Conservation (phyloP, 352 stramenopile species). For the Phytophthora foliorum region DNA sequence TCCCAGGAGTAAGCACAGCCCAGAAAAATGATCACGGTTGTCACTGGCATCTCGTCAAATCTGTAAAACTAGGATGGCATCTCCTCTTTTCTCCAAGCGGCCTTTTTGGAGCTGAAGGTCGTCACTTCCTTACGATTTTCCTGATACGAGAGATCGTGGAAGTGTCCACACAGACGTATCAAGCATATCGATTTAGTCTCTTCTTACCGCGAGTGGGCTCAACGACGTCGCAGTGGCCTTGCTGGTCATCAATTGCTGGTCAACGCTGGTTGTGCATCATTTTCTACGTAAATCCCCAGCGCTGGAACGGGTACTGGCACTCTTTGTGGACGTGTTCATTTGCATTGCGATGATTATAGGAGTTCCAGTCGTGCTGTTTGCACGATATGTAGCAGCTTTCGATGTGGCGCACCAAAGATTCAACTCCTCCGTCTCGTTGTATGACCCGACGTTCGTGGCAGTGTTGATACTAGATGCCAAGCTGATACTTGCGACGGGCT, state of each 20-base stretch:
- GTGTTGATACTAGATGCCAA: not conserved
- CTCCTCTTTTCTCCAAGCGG: slow-evolving; percentile 5
- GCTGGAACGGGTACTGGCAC: not conserved
- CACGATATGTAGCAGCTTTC: not conserved
- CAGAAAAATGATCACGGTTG: not conserved
- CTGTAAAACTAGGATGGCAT: not conserved
- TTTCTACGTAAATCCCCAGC: slow-evolving; percentile 22
- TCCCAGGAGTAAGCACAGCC: not conserved
- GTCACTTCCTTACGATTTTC: slow-evolving; percentile 29
- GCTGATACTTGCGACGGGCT: not conserved
- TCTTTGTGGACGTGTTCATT: not conserved
- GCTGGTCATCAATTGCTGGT: slow-evolving; percentile 55
- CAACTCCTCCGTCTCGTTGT: not conserved
- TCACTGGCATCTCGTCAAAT: not conserved
- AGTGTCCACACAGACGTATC: slow-evolving; percentile 17
- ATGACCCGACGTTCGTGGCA: not conserved
- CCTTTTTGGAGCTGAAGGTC: slow-evolving; percentile 20
- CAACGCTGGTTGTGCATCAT: slow-evolving; percentile 54
- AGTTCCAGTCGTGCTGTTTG: not conserved
- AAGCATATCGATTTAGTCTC: slow-evolving; percentile 30
- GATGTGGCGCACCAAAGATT: not conserved
- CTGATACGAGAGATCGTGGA: slow-evolving; percentile 22
- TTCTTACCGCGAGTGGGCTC: slow-evolving; percentile 26
- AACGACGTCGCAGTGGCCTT: slow-evolving; percentile 35
- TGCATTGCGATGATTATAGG: not conserved